phyloP scores from a whole-genome alignment of 2,329 filamentous ascomycete genomes.

The Pseudogymnoascus pannorum region DNA sequence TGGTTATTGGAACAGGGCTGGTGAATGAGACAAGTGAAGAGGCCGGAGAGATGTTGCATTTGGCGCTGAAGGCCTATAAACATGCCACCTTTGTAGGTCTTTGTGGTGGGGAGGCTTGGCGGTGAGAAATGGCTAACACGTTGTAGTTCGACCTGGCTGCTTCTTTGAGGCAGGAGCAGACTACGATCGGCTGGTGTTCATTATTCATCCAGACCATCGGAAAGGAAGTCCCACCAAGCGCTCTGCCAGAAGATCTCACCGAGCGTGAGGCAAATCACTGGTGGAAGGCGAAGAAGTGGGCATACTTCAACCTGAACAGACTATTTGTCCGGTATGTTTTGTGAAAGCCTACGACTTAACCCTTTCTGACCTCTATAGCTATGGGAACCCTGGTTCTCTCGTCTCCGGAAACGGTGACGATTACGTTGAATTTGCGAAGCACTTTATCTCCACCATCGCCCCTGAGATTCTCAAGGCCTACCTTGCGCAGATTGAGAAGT shows the following conservation, averaged over 20 bases:
- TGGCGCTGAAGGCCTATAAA: conserved; percentile 94
- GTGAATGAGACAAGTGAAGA: conserved; percentile 88
- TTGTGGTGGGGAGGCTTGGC: conserved; percentile 15
- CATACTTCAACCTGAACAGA: conserved; percentile 94
- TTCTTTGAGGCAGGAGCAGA: conserved; percentile 68
- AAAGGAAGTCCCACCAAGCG: conserved; percentile 71
- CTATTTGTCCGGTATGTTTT: conserved; percentile 74
- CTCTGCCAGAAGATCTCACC: conserved; percentile 69
- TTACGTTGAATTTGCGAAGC: conserved; percentile 76
- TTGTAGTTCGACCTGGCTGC: conserved; percentile 74
- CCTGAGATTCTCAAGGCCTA: conserved; percentile 96
- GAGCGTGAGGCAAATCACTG: conserved; percentile 93
- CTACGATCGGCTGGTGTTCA: conserved; percentile 92
- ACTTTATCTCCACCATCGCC: conserved; percentile 84
- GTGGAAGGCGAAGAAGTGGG: conserved; percentile 99
- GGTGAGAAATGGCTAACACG: conserved; percentile 27
- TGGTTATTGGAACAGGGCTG: conserved; percentile 80
- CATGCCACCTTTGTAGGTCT: conserved; percentile 85
- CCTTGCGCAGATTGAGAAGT: conserved; percentile 89
- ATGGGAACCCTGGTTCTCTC: conserved; percentile 76
- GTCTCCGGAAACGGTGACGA: conserved; percentile 68
- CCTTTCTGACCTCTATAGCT: conserved; percentile 44
- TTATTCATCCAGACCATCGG: conserved; percentile 86
- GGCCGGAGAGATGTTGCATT: conserved; percentile 92
- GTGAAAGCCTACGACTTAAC: background rate